Evolutionary conservation across 768 basidiomycete species (phyloP).

Genomic region (Ramaria rubella): DNA sequence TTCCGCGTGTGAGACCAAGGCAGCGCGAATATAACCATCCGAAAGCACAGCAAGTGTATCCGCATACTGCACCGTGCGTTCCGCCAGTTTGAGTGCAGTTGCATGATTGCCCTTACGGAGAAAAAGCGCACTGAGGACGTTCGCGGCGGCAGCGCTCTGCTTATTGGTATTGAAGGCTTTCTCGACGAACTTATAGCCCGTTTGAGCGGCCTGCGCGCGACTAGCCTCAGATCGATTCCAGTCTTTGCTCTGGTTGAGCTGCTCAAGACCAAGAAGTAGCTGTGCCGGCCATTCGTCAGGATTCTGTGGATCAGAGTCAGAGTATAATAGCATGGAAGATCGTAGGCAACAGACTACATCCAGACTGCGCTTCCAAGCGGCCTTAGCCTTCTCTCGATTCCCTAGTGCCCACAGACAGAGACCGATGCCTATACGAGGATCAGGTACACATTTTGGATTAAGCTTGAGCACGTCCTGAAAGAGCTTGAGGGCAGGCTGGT

Average conservation of each 20-base stretch:
- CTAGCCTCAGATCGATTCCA: slow-evolving; percentile 57
- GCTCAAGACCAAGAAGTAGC: slow-evolving; percentile 78
- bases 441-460: slow-evolving; percentile 75
- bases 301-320: slow-evolving; percentile 41
- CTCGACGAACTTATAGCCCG: slow-evolving; percentile 66
- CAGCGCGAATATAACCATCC: slow-evolving; percentile 82
- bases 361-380: slow-evolving; percentile 85
- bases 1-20: slow-evolving; percentile 70
- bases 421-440: slow-evolving; percentile 94
- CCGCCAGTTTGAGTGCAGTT: slow-evolving; percentile 87
- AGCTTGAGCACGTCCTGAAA: slow-evolving; percentile 82
- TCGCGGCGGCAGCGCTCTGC: slow-evolving; percentile 74
- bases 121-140: slow-evolving; percentile 75
- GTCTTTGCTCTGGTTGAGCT: slow-evolving; percentile 79
- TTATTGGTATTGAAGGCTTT: slow-evolving; percentile 72
- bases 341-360: slow-evolving; percentile 59
- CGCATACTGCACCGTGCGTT: slow-evolving; percentile 89
- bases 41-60: slow-evolving; percentile 81
- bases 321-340: neutral
- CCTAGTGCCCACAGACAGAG: slow-evolving; percentile 89
- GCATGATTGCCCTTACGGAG: slow-evolving; percentile 58
- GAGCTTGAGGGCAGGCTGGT: slow-evolving; percentile 68
- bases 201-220: slow-evolving; percentile 50
- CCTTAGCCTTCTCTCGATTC: slow-evolving; percentile 71
- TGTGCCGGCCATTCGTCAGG: slow-evolving; percentile 73